Conservation (phyloP, 2,329 filamentous ascomycete species). For the Cytospora paraplurivora region DNA sequence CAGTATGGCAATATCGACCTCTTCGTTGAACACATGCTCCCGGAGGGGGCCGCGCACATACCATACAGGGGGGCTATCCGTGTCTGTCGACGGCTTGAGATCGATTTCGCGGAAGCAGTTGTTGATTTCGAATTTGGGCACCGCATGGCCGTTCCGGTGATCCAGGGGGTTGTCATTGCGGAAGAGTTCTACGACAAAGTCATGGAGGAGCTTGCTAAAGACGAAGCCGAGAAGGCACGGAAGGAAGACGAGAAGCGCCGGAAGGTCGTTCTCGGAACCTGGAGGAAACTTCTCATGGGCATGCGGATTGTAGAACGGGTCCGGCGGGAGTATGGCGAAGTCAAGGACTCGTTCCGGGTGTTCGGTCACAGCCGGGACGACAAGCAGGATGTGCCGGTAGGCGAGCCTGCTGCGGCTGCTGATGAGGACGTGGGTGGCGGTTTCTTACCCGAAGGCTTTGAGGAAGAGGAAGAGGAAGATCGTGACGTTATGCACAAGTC, state of each 20-base stretch:
- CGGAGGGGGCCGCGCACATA: conserved; percentile 76
- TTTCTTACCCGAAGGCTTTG: conserved; percentile 60
- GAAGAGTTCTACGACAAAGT: conserved; percentile 75
- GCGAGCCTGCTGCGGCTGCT: conserved; percentile 26
- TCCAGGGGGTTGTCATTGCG: conserved; percentile 87
- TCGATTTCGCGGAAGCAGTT: conserved; percentile 92
- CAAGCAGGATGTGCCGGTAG: conserved; percentile 34
- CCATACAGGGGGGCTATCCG: conserved; percentile 75
- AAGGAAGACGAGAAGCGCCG: conserved; percentile 84
- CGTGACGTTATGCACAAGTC: conserved; percentile 39
- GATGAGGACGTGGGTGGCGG: conserved; percentile 61
- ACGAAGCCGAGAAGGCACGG: conserved; percentile 72
- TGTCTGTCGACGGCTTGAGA: conserved; percentile 79
- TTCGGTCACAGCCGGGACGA: conserved; percentile 54
- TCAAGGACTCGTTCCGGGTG: conserved; percentile 54
- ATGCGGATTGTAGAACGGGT: conserved; percentile 80
- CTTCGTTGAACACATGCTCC: conserved; percentile 92
- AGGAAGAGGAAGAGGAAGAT: conserved; percentile 48
- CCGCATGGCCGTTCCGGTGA: conserved; percentile 88
- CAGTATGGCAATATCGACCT: conserved; percentile 95
- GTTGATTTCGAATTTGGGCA: conserved; percentile 96
- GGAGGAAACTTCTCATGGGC: conserved; percentile 87
- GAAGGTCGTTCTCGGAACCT: conserved; percentile 71
- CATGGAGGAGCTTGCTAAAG: conserved; percentile 76
- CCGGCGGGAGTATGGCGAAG: conserved; percentile 71